Base-by-base conservation (phyloP, 2,329 filamentous ascomycete species). In the Pseudocercospora musae region DNA sequence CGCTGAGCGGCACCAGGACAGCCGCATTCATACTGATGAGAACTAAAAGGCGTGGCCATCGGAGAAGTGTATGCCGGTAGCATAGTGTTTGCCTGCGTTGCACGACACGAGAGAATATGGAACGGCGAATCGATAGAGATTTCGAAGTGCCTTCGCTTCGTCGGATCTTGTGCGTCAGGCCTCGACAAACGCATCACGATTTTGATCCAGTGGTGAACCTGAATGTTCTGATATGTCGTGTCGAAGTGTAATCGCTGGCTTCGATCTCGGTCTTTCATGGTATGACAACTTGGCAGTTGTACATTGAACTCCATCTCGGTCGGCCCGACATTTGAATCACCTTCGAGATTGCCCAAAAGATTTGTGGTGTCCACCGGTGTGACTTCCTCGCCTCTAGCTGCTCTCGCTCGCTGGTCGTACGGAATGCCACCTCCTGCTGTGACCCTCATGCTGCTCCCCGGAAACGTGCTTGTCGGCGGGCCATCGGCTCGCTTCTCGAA, bases 191-290 rank as follows among this genome's bases (percentile, higher is more conserved):
- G 89, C 87, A 97, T 91, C 64, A 96, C 92, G 72, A 96, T 92
- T 91, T 96, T 96, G 76, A 97, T 96, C 92, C 92, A 96, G 75
- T 97, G 93, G 74, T 91, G 92, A 58, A 97, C 92, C 71, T 95
- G 91, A 57, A 96, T 94, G 66, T 96, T 96, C 72, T 92, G 90
- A 82, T 94, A 96, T 61, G 92, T 96, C 59, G 92, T 96, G 73
- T 96, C 92, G 58, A 94, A 94, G 74, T 96, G 89, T 62, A 97
- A 78, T 63, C 86, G 84, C 62, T 85, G 82, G 25, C 76, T 72
- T 65, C 83, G 82, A 71, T 93, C 88, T 70, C 88, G 89, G 21
- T 89, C 86, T 68, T 80, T 84, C 89, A 96, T 93, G 72, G 89
- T 88, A 69, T 91, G 87, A 73, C 93, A 97, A 37, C 91, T 96